Evolutionary conservation across 352 stramenopile species (phyloP), one percentile per base, ranked within the genome.

Genomic region (Pythium angustatum): DNA sequence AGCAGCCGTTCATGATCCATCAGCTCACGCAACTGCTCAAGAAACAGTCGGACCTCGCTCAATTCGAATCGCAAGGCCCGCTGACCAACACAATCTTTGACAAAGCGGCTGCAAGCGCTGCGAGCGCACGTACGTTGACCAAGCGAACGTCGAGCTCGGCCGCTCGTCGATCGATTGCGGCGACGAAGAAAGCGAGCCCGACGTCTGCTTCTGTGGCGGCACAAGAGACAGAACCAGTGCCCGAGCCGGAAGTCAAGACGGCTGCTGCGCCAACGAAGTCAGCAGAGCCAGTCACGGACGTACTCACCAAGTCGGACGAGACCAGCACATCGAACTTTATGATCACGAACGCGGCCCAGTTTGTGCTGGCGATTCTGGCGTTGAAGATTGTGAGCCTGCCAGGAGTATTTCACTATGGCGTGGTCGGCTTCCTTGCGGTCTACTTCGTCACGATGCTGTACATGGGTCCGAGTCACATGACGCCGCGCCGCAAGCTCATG

Each of bases 1-100:
- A 92, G 34, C 83, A 88, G 62, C 81, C 81, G 30, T 90, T 81
- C 51, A 64, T 90, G 22, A 85, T 90, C 51, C 50, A 76, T 21
- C 76, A 80, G 38, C 80, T 90, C 33, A 54, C 65, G 14, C 76
- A 87, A 5, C 34, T 82, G 43, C 72, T 90, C 47, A 86, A 87
- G 56, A 79, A 85, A 62, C 77, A 58, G 56, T 78, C 67, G 14
- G 62, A 79, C 21, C 54, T 78, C 9, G 68, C 72, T 26, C 40
- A 31, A 14, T 56, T 62, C 27, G 44, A 57, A 5, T 62, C 68
- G 5, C 62, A 68, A 40, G 80, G 80, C 19, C 78, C 78, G 38
- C 28, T 90, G 10, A 77, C 66, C 8, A 90, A 90, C 62, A 77
- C 75, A 3, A 27, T 83, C 30, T 74, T 83, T 19, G 71, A 83